Evolutionary conservation across 495 filamentous ascomycete species (phyloP).

Genomic region (Podospora tetraspora): DNA sequence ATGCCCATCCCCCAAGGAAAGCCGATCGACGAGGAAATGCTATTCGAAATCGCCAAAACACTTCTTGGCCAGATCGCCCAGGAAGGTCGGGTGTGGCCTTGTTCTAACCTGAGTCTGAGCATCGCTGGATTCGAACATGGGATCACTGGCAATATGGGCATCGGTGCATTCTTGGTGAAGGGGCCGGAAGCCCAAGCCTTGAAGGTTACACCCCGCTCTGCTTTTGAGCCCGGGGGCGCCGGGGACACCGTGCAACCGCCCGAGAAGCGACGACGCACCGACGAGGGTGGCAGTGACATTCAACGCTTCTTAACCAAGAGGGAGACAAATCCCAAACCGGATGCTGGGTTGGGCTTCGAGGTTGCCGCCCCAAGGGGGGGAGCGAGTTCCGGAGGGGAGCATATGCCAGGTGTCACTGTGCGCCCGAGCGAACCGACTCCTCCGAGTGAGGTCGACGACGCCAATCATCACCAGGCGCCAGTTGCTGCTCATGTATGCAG

Average conservation of each 20-base stretch:
- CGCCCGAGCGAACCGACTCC: conserved; percentile 4
- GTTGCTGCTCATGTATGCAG: conserved; percentile 54
- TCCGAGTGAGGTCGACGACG: conserved; percentile 4
- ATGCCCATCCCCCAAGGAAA: conserved; percentile 72
- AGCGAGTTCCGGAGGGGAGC: conserved; percentile 18
- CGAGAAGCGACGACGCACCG: conserved; percentile 51
- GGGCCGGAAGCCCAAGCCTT: conserved; percentile 63
- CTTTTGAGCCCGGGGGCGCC: conserved; percentile 24
- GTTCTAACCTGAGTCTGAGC: conserved; percentile 73
- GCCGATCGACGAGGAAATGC: conserved; percentile 60
- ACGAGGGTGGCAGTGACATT: conserved; percentile 46
- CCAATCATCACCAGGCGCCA: conserved; percentile 33
- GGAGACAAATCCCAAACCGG: conserved; percentile 25
- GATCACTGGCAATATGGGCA: conserved; percentile 73
- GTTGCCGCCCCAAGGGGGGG: conserved; percentile 23
- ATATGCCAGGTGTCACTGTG: conserved; percentile 5
- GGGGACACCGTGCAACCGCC: conserved; percentile 29
- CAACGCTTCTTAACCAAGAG: conserved; percentile 53
- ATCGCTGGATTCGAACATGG: conserved; percentile 90
- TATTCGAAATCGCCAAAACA: conserved; percentile 72
- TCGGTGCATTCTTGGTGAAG: conserved; percentile 75
- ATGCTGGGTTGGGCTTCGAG: conserved; percentile 25
- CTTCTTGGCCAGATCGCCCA: conserved; percentile 70
- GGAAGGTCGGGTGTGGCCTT: conserved; percentile 82
- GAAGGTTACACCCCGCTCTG: conserved; percentile 25